Percentiles rank a stretch among this genome's conserved stretches.
Conservation (phyloP, 345 rosid genomes). For the Dimocarpus longan region DNA sequence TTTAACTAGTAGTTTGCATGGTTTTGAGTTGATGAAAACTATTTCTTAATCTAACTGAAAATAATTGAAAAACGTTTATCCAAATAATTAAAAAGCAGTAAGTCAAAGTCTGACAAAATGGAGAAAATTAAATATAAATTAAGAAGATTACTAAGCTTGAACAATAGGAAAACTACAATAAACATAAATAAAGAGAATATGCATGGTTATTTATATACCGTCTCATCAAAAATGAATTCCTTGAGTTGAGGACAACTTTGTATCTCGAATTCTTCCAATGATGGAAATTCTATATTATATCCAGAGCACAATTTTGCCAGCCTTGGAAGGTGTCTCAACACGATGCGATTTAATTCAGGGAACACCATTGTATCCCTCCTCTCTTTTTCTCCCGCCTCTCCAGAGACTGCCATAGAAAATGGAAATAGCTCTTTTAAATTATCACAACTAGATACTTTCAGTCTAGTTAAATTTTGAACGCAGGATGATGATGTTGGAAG, state of each 20-base stretch:
- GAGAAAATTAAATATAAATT: no score
- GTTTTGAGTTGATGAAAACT: no score
- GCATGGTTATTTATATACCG: background rate
- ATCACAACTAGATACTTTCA: fast-evolving
- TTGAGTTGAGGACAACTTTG: background rate
- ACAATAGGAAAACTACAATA: no score
- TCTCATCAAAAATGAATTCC: background rate
- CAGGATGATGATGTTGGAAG: background rate
- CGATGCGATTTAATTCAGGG: no score
- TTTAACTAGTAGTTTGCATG: no score
- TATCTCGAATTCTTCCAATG: background rate
- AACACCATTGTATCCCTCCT: background rate
- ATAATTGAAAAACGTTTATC: no score
- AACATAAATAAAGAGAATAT: no score
- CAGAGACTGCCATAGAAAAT: background rate
- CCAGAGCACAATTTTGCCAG: background rate
- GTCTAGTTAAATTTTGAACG: no score
- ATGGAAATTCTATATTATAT: background rate
- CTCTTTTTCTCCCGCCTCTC: background rate
- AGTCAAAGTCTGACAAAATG: no score
- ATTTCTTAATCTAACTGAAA: no score
- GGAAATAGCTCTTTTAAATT: background rate
- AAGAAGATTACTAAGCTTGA: no score
- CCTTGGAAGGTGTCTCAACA: background rate
- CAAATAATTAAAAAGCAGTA: no score